Conservation (phyloP, 163 green algal genomes). For the Chlorella variabilis region DNA sequence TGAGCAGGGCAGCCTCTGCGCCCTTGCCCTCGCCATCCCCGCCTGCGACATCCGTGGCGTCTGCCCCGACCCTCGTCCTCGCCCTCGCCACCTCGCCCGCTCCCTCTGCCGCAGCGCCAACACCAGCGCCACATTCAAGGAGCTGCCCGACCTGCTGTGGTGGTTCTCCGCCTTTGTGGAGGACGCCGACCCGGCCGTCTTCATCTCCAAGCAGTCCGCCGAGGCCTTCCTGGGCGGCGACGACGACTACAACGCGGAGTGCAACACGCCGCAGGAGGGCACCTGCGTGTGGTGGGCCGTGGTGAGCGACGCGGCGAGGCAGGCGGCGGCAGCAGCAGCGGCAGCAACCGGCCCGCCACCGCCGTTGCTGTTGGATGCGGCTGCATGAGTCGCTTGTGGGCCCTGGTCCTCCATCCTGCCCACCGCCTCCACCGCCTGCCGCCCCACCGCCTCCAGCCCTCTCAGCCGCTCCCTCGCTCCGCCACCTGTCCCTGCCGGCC, state of each 20-base stretch:
- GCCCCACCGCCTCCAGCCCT: too few species aligned
- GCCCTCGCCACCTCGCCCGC: background rate
- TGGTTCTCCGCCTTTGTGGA: background rate
- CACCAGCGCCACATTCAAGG: background rate
- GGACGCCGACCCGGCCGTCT: background rate
- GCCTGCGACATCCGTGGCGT: too few species aligned
- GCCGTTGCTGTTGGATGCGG: too few species aligned
- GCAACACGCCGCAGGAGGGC: background rate
- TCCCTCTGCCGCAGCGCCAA: background rate
- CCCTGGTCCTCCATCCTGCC: too few species aligned
- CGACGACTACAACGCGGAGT: background rate
- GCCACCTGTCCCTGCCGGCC: too few species aligned
- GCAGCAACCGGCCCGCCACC: background rate
- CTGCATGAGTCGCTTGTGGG: too few species aligned
- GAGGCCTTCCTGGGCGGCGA: background rate
- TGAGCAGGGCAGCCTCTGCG: too few species aligned
- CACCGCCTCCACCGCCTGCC: too few species aligned
- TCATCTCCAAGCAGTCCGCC: background rate
- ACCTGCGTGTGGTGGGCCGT: background rate
- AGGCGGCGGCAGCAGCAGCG: background rate
- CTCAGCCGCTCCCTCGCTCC: too few species aligned
- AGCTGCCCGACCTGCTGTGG: constrained; percentile 2
- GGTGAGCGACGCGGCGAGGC: background rate
- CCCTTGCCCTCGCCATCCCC: too few species aligned
- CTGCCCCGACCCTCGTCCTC: background rate